phyloP scores from a whole-genome alignment of 441 rosid species.

The Pelargonium fulgidum region DNA sequence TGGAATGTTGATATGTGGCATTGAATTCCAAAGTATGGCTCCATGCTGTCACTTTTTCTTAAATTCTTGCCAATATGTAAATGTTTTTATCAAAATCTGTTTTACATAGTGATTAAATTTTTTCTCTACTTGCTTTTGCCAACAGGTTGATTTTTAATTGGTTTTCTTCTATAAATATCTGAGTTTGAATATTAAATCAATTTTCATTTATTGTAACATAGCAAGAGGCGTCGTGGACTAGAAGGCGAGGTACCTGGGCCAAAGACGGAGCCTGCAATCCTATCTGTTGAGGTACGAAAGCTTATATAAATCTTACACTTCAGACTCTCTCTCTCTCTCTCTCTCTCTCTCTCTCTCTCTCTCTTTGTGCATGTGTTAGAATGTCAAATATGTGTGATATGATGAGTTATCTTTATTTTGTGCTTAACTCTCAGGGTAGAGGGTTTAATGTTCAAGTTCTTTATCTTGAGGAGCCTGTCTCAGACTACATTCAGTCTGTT shows the following conservation, averaged over 20 bases:
- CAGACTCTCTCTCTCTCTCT: neutral
- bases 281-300: slow-evolving; percentile 74
- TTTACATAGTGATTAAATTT: neutral
- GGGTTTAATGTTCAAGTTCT: slow-evolving; percentile 78
- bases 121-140: neutral
- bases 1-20: neutral
- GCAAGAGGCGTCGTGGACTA: slow-evolving; percentile 45
- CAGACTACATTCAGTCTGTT: slow-evolving; percentile 70
- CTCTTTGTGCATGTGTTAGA: neutral
- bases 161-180: neutral
- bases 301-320: neutral
- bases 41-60: neutral
- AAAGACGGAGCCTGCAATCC: slow-evolving; percentile 71
- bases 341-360: neutral
- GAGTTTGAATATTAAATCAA: slow-evolving; percentile 1
- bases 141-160: neutral
- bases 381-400: slow-evolving; percentile 5
- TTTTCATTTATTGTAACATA: slow-evolving; percentile 26
- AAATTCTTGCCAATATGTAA: neutral
- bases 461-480: slow-evolving; percentile 80
- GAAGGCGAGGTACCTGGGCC: slow-evolving; percentile 43
- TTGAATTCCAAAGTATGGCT: neutral
- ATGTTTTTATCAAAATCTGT: neutral
- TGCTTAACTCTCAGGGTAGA: slow-evolving; percentile 61
- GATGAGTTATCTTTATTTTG: slow-evolving; percentile 10